Percentiles rank a stretch among this genome's conserved stretches.
Evolutionary conservation across 1,284 basidiomycete species (phyloP).

Genomic region (Gomphus bonarii): DNA sequence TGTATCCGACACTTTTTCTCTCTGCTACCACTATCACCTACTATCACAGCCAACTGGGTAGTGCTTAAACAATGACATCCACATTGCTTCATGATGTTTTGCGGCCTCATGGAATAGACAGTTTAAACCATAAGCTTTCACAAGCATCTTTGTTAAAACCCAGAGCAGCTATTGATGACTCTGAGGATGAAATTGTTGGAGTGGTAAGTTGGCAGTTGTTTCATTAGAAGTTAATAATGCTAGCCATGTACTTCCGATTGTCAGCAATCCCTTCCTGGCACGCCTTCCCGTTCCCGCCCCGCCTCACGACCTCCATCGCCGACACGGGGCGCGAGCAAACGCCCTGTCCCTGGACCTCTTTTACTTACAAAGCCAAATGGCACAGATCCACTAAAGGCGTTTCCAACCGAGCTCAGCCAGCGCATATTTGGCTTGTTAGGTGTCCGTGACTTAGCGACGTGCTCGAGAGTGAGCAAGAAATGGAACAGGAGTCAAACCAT

Average conservation of each 20-base stretch:
- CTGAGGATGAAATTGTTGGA: constrained; percentile 64
- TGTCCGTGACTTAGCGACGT: constrained; percentile 61
- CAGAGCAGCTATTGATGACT: constrained; percentile 38
- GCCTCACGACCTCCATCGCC: constrained; percentile 53
- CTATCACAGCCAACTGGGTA: constrained; percentile 18
- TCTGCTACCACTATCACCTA: background rate
- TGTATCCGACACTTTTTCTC: background rate
- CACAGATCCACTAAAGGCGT: constrained; percentile 52
- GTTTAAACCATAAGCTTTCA: constrained; percentile 32
- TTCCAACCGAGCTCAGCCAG: constrained; percentile 76
- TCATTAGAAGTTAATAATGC: constrained; percentile 3
- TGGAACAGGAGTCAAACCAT: constrained; percentile 83
- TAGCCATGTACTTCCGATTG: background rate
- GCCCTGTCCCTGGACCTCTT: constrained; percentile 31
- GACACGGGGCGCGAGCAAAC: constrained; percentile 32
- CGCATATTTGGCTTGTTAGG: constrained; percentile 59
- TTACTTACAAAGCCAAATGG: constrained; percentile 25
- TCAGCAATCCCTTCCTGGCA: constrained; percentile 60
- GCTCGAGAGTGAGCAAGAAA: constrained; percentile 71
- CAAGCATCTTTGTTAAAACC: constrained; percentile 17
- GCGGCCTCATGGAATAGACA: constrained; percentile 40
- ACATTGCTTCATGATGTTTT: constrained; percentile 61
- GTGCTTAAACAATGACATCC: constrained; percentile 27
- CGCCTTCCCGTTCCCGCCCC: constrained; percentile 42
- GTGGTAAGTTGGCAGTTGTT: constrained; percentile 41